Evolutionary conservation across 768 basidiomycete species (phyloP).

Genomic region (Dictyophora rubrovolvata): DNA sequence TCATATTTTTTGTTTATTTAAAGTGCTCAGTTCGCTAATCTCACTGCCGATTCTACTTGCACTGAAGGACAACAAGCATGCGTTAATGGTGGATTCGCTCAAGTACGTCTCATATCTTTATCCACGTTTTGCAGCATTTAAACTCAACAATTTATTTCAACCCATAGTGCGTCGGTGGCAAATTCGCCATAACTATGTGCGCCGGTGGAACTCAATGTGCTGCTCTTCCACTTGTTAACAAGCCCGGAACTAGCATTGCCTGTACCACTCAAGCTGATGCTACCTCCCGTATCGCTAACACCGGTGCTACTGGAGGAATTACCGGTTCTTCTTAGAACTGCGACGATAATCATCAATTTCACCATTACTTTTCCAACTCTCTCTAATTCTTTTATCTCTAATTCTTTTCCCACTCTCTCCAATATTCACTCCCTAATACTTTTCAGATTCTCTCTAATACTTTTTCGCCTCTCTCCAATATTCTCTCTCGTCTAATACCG

Average conservation of each 20-base stretch:
- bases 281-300: conserved; percentile 26
- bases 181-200: conserved; percentile 34
- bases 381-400: too few species aligned
- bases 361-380: too few species aligned
- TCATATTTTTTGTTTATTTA: not conserved
- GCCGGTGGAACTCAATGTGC: conserved; percentile 32
- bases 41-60: conserved; percentile 15
- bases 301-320: conserved; percentile 37
- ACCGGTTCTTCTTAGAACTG: conserved; percentile 17
- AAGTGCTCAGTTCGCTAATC: conserved; percentile 24
- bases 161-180: conserved; percentile 31
- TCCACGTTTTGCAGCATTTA: too few species aligned
- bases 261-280: conserved; percentile 42
- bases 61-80: conserved; percentile 31
- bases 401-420: too few species aligned
- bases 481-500: too few species aligned
- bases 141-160: too few species aligned
- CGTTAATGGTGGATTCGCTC: conserved; percentile 37
- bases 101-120: conserved; percentile 14
- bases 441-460: too few species aligned
- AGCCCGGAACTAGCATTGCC: conserved; percentile 30
- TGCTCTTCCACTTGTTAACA: conserved; percentile 33
- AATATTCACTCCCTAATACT: too few species aligned
- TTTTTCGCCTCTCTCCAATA: too few species aligned
- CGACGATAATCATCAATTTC: too few species aligned